Evolutionary conservation across 768 basidiomycete species (phyloP), one percentile per base, ranked within the genome.

Genomic region (Podaxis sp.): DNA sequence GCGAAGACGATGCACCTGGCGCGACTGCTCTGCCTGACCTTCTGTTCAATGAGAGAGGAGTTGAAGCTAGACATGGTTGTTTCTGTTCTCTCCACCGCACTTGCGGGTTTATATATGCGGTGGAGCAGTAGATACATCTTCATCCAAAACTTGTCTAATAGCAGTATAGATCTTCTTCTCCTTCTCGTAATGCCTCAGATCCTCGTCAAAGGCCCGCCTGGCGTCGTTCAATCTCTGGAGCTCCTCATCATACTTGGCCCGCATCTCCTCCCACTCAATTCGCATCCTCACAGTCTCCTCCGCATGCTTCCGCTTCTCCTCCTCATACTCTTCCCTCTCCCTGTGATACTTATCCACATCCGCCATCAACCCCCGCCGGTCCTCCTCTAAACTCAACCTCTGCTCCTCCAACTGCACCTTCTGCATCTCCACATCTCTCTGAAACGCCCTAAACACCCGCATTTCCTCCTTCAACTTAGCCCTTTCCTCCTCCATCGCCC

Each of bases 1-100:
- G 60, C 58, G 20, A 72, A 61, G 6, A 69, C 70, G 15, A 69
- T 52, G 24, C 61, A 53, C 24, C 66, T 56, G 1, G 67, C 69
- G 5, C 58, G 53, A 0, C 55, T 40, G 4, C 62, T 62, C 28
- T 63, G 63, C 1, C 62, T 52, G 11, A 22, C 28, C 10, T 20
- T 46, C 37, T 60, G 24, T 41, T 53, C 17, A 3, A 40, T 52
- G 24, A 60, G 36, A 28, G 46, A 20, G 22, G 58, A 38, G 12
- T 24, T 15, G 28, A 48, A 33, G 46, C 56, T n/a, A 51, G 58
- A 59, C 58, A 51, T 50, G 20, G 24, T 59, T 17, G 40, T 41
- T 22, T 56, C 56, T 41, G 56, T 17, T 24, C 13, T 56, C 38
- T 56, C 56, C 56, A 56, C 56, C 40, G n/a, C 15, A 10, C 33